Conservation (phyloP, 2,329 filamentous ascomycete genomes). For the Aspergillus felis region DNA sequence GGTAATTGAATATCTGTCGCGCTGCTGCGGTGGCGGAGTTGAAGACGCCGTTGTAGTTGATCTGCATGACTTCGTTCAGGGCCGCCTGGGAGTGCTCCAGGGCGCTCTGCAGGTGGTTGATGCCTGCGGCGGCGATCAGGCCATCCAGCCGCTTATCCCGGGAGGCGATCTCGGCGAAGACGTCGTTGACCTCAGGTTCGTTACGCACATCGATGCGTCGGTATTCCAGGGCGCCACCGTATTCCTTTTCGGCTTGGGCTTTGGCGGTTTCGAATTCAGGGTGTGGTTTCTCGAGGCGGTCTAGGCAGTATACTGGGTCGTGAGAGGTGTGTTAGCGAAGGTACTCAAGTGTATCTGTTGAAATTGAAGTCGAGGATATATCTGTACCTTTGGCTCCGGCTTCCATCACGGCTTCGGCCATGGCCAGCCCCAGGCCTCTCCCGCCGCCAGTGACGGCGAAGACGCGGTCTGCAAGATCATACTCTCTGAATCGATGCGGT, state of each 20-base stretch:
- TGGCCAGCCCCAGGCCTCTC: conserved; percentile 41
- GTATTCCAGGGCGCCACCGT: conserved; percentile 44
- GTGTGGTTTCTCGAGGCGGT: conserved; percentile 42
- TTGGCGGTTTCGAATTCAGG: conserved; percentile 41
- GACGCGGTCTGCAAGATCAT: conserved; percentile 40
- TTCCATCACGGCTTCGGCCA: conserved; percentile 47
- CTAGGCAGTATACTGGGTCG: conserved; percentile 45
- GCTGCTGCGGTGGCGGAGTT: conserved; percentile 46
- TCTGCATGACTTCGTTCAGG: conserved; percentile 42
- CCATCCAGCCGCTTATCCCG: conserved; percentile 38
- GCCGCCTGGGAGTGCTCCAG: conserved; percentile 41
- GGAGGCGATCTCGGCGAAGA: conserved; percentile 33
- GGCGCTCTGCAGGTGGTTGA: conserved; percentile 41
- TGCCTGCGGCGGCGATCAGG: conserved; percentile 40
- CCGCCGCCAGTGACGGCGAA: conserved; percentile 43
- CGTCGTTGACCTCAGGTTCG: conserved; percentile 30
- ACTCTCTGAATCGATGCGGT: conserved; percentile 37
- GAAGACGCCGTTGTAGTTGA: conserved; percentile 51
- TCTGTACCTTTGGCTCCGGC: conserved; percentile 47
- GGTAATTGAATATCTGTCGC: conserved; percentile 47
- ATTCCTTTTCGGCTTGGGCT: conserved; percentile 31
- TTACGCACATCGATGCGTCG: conserved; percentile 46
- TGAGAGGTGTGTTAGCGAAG: neutral
- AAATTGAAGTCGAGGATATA: conserved; percentile 22
- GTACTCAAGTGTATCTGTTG: neutral